Evolutionary conservation across 1,284 basidiomycete species (phyloP), one percentile per base, ranked within the genome.

Genomic region (Cryptococcus jaspeensis): DNA sequence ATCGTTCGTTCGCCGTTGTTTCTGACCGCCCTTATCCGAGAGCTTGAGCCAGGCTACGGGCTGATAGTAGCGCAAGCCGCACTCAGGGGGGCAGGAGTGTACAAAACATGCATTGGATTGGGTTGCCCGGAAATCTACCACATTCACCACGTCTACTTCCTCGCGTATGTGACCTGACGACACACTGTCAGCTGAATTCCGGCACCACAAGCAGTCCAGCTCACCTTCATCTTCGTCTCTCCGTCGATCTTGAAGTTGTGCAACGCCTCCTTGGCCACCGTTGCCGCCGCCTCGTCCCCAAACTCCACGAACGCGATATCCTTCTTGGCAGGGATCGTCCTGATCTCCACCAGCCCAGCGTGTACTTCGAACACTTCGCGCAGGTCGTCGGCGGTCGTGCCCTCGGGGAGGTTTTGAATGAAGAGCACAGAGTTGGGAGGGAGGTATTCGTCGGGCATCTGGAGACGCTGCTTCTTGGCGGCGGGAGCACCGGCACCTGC

Each of bases 361-460:
- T 94, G 92, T 89, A 92, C 88, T 58, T 89, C 87, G 80, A 96
- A 96, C 37, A 96, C 81, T 1, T 86, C 85, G 75, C 87, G 85
- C 63, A 97, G 86, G 69, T 91, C 88, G 53, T 94, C 92, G 73
- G 94, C 92, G 52, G 87, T 91, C 65, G 80, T 88, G 69, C 92
- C 90, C 52, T 80, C 79, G n/a, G 92, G 92, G 32, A 96, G 81
- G 75, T 96, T 96, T 80, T 99, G 95, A 63, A 99, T 77, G 83
- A 99, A 99, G 55, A 99, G 84, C 79, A 98, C 95, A 77, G 93
- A 93, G 88, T 99, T 99, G 35, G 95, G 95, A 4, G 96, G 96
- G 8, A 99, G 84, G 78, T 99, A 99, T 78, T 99, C 95, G 87
- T 99, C 95, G 35, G 96, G 94, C 90, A 96, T 94, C 74, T 92